These are phyloP conservation scores for Venturia carpophila DNA, from an alignment of 2,329 filamentous ascomycete species.

Conservation along the genomic window DNA sequence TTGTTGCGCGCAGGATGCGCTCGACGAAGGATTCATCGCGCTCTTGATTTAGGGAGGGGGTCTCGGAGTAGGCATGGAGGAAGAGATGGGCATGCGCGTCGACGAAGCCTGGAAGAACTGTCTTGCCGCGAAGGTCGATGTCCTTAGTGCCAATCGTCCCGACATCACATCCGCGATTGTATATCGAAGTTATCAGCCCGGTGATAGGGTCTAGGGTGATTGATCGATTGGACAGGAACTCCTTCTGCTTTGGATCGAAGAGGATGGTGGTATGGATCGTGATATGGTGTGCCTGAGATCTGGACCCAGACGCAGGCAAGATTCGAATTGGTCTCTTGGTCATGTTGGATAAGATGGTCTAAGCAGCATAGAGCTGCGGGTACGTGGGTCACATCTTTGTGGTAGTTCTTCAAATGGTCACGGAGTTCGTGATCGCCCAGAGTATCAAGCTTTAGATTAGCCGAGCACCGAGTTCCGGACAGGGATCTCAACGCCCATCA, in stretches of 20 bases:
- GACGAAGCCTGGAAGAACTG: conserved; percentile 48
- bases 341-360: background rate
- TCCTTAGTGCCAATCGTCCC: conserved; percentile 49
- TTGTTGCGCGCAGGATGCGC: conserved; percentile 46
- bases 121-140: conserved; percentile 46
- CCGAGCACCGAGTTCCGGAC: background rate
- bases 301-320: background rate
- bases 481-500: background rate
- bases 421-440: background rate
- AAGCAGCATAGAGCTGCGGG: background rate
- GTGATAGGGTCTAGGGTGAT: conserved; percentile 35
- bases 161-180: conserved; percentile 38
- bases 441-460: background rate
- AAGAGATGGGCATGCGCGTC: conserved; percentile 53
- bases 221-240: conserved; percentile 36
- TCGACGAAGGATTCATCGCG: conserved; percentile 53
- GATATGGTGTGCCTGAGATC: background rate
- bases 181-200: conserved; percentile 37
- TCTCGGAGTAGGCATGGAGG: conserved; percentile 38
- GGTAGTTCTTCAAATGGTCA: background rate
- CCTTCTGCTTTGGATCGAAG: conserved; percentile 41
- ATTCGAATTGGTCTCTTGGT: background rate
- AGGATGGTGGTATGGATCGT: conserved; percentile 40
- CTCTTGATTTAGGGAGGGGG: conserved; percentile 41
- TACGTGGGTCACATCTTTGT: background rate